Percentiles rank a stretch among this genome's conserved stretches.
phyloP scores from a whole-genome alignment of 805 yeast genomes.

The Zygotorulaspora florentina region DNA sequence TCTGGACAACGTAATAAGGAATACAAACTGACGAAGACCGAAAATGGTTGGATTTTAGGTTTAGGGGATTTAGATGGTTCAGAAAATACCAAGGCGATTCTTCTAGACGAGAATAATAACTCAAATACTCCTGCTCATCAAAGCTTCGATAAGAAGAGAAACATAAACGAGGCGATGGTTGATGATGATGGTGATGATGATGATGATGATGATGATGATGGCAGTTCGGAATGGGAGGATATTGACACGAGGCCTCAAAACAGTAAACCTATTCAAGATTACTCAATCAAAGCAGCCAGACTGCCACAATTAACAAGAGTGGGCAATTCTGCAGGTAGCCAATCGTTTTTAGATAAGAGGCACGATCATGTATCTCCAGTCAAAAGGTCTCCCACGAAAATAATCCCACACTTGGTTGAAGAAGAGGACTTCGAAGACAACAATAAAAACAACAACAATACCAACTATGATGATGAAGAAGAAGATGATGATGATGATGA shows the following conservation, averaged over 20 bases:
- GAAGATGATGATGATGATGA: slow-evolving; percentile 6
- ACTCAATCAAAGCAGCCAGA: slow-evolving; percentile 42
- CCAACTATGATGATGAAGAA: slow-evolving; percentile 8
- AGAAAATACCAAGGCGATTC: slow-evolving; percentile 44
- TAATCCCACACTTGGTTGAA: slow-evolving; percentile 5
- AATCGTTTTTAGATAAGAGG: slow-evolving; percentile 31
- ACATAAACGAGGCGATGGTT: slow-evolving; percentile 3
- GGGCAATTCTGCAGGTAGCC: slow-evolving; percentile 23
- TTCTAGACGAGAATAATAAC: slow-evolving; percentile 39
- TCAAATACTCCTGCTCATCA: neutral
- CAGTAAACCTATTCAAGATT: slow-evolving; percentile 31
- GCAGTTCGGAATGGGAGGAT: slow-evolving; percentile 64
- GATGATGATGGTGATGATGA: slow-evolving; percentile 12
- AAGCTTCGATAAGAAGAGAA: slow-evolving; percentile 3
- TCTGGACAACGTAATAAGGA: slow-evolving; percentile 79
- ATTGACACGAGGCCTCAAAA: slow-evolving; percentile 41
- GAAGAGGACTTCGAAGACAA: slow-evolving; percentile 7
- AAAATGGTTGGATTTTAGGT: slow-evolving; percentile 80
- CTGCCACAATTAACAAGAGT: slow-evolving; percentile 30
- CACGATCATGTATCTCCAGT: slow-evolving; percentile 21
- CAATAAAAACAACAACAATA: slow-evolving; percentile 12
- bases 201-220: slow-evolving; percentile 32
- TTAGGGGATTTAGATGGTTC: slow-evolving; percentile 45
- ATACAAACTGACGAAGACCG: slow-evolving; percentile 69
- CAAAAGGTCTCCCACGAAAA: slow-evolving; percentile 11